Percentiles rank a stretch among this genome's conserved stretches.
Evolutionary conservation across 257 asterid genomes (phyloP).

Genomic region (Primulina eburnea): DNA sequence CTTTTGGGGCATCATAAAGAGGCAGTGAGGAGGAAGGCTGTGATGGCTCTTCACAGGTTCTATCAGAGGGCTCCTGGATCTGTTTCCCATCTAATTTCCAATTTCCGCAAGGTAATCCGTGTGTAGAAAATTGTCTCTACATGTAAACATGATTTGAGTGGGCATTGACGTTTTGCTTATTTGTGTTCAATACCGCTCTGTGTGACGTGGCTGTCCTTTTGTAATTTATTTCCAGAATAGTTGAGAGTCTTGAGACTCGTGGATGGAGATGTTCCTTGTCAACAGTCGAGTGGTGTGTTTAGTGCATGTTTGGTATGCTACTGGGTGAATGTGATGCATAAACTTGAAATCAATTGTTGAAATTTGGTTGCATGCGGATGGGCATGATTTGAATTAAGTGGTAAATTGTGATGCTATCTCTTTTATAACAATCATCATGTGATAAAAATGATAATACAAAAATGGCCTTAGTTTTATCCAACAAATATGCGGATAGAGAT

Average conservation of each 20-base stretch:
- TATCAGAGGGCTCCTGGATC: conserved; percentile 78
- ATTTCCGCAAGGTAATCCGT: conserved; percentile 78
- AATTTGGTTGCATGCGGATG: not conserved
- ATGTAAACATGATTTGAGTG: not conserved
- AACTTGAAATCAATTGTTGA: not conserved
- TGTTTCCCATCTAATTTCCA: conserved; percentile 73
- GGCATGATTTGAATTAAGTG: not conserved
- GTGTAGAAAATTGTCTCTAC: not conserved
- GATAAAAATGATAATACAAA: not conserved
- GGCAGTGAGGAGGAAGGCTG: conserved; percentile 95
- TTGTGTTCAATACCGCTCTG: not conserved
- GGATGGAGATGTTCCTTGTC: not conserved
- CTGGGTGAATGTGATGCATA: not conserved
- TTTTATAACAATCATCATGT: not conserved
- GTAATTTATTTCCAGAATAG: not conserved
- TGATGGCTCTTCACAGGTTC: conserved; percentile 95
- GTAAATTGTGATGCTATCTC: not conserved
- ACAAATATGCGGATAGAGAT: too few relatives aligned
- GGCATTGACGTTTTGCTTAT: not conserved
- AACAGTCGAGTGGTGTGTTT: not conserved
- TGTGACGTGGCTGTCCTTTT: not conserved
- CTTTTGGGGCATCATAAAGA: conserved; percentile 82
- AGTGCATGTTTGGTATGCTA: not conserved
- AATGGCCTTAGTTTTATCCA: not conserved
- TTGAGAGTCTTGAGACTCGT: not conserved